Percentiles rank a stretch among this genome's conserved stretches.
These are phyloP conservation scores for Boletus sp. DNA, from an alignment of 1,284 basidiomycete genomes.

Conservation along the genomic window DNA sequence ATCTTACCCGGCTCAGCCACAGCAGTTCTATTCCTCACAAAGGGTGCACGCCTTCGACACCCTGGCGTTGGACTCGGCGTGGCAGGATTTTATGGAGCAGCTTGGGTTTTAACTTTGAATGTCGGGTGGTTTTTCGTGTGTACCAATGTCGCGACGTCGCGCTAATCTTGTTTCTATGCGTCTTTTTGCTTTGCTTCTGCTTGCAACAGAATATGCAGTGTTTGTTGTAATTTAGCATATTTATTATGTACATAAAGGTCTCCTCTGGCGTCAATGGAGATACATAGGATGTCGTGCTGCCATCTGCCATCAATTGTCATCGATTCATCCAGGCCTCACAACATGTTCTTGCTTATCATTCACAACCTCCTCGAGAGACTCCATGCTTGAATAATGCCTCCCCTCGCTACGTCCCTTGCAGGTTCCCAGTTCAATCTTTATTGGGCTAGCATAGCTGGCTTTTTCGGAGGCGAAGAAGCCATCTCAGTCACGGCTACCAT, in stretches of 20 bases:
- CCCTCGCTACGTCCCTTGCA: slow-evolving; percentile 13
- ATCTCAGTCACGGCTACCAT: slow-evolving; percentile 30
- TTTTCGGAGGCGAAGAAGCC: slow-evolving; percentile 31
- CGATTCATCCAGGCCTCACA: too few species aligned
- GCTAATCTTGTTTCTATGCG: background rate
- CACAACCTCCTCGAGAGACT: too few species aligned
- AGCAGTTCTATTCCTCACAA: slow-evolving; percentile 6
- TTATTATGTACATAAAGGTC: too few species aligned
- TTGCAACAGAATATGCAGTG: too few species aligned
- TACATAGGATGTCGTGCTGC: background rate
- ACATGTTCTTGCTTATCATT: background rate
- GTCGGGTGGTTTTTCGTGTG: too few species aligned
- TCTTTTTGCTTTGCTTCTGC: background rate
- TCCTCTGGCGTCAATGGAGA: too few species aligned
- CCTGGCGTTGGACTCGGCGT: slow-evolving; percentile 51
- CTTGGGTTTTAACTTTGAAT: slow-evolving; percentile 47
- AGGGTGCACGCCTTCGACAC: slow-evolving; percentile 18
- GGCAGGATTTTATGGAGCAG: slow-evolving; percentile 66
- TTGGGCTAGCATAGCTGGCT: slow-evolving; percentile 24
- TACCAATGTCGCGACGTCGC: background rate
- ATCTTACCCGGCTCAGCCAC: slow-evolving; percentile 14
- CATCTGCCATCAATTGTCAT: background rate
- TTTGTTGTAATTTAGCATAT: too few species aligned
- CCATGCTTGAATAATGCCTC: slow-evolving; percentile 14
- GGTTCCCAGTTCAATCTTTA: slow-evolving; percentile 21